Conservation (phyloP, 1,139 yeast species). For the Pichia sp. region DNA sequence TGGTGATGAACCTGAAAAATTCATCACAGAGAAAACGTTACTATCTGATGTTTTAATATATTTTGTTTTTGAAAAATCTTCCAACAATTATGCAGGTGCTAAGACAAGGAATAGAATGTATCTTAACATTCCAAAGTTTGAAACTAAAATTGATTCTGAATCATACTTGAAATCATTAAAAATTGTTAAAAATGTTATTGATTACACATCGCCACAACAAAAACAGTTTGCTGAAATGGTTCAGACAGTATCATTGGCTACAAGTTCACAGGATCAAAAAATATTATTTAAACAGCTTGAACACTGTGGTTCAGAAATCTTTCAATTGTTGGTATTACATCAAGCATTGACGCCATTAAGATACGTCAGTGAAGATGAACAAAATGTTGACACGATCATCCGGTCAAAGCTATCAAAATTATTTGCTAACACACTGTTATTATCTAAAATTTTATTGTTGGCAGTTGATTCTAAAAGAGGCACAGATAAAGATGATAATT, state of each 20-base stretch:
- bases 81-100: conserved; percentile 20
- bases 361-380: conserved; percentile 28
- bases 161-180: conserved; percentile 68
- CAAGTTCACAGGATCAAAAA: conserved; percentile 59
- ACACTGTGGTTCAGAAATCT: conserved; percentile 31
- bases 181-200: conserved; percentile 56
- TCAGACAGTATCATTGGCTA: conserved; percentile 46
- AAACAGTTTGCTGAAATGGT: conserved; percentile 49
- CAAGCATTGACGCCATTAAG: conserved; percentile 37
- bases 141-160: conserved; percentile 61
- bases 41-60: conserved; percentile 26
- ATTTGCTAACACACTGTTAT: conserved; percentile 60
- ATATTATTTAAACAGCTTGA: conserved; percentile 49
- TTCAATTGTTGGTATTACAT: conserved; percentile 37
- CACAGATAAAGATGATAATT: conserved; percentile 27
- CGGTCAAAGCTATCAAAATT: conserved; percentile 31
- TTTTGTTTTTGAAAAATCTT: conserved; percentile 22
- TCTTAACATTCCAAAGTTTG: conserved; percentile 65
- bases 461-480: conserved; percentile 5
- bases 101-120: conserved; percentile 37
- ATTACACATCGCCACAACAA: conserved; percentile 59
- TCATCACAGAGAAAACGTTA: conserved; percentile 16
- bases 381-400: conserved; percentile 23
- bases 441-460: conserved; percentile 36
- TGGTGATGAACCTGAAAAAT: conserved; percentile 15